A percentile compares a stretch with the other conserved stretches of the same genome.
These are phyloP conservation scores for Podospora australis DNA, from an alignment of 495 filamentous ascomycete genomes.

Conservation along the genomic window DNA sequence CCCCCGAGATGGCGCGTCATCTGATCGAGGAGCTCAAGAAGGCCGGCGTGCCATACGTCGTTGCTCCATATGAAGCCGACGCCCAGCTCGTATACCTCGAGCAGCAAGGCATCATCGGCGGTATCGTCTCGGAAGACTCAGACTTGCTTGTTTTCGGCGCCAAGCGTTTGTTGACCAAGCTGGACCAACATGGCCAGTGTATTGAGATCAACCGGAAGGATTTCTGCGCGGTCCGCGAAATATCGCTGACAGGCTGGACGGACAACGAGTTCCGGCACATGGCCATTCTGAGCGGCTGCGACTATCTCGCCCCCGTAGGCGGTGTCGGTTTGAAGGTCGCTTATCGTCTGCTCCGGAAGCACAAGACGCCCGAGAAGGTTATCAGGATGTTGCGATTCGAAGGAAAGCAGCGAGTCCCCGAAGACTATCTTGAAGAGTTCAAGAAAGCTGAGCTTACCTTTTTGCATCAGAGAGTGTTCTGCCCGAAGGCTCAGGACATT, in stretches of 20 bases:
- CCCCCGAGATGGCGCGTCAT: conserved; percentile 86
- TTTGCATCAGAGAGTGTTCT: conserved; percentile 89
- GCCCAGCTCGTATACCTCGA: conserved; percentile 94
- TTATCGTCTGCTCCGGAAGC: conserved; percentile 78
- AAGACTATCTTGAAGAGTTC: conserved; percentile 71
- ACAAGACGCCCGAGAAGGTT: conserved; percentile 80
- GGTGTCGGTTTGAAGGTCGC: conserved; percentile 91
- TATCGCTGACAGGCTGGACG: conserved; percentile 86
- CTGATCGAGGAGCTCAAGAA: conserved; percentile 88
- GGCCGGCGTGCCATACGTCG: conserved; percentile 73
- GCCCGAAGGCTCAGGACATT: conserved; percentile 60
- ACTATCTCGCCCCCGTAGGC: conserved; percentile 79
- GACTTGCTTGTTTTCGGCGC: conserved; percentile 95
- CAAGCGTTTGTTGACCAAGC: conserved; percentile 81
- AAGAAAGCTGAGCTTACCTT: conserved; percentile 86
- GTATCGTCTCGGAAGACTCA: conserved; percentile 93
- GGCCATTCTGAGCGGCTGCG: conserved; percentile 97
- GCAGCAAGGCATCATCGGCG: conserved; percentile 69
- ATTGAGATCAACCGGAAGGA: conserved; percentile 83
- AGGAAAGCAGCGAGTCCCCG: conserved; percentile 70
- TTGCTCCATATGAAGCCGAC: conserved; percentile 97
- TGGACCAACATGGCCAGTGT: conserved; percentile 89
- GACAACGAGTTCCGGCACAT: conserved; percentile 87
- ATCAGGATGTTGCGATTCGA: conserved; percentile 79
- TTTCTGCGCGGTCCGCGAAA: conserved; percentile 80